Conservation (phyloP, 2,329 filamentous ascomycete genomes). For the Alternaria solani region DNA sequence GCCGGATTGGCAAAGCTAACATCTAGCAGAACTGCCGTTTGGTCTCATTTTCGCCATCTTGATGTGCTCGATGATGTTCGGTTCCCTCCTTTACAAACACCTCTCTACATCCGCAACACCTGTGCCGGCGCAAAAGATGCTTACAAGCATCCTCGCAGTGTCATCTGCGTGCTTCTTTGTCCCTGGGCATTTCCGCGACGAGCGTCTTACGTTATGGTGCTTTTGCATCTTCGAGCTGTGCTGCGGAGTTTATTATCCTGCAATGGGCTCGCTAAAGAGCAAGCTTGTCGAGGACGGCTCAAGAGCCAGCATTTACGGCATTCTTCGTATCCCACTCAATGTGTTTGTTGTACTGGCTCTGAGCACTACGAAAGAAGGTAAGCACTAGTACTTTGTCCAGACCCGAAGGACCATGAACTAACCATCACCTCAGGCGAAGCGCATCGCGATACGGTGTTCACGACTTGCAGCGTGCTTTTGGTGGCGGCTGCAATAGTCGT, state of each 20-base stretch:
- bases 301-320: constrained; percentile 64
- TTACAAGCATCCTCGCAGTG: constrained; percentile 35
- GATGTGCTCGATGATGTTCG: constrained; percentile 67
- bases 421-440: constrained; percentile 31
- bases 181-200: constrained; percentile 52
- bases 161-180: constrained; percentile 44
- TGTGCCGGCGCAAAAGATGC: constrained; percentile 38
- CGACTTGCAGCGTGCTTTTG: constrained; percentile 40
- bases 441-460: constrained; percentile 44
- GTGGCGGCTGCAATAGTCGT: constrained; percentile 39
- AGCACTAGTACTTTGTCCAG: background rate
- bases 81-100: constrained; percentile 63
- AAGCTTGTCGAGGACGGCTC: constrained; percentile 63
- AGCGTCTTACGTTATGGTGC: constrained; percentile 62
- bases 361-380: constrained; percentile 45
- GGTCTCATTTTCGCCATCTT: constrained; percentile 66
- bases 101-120: constrained; percentile 34
- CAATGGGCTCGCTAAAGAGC: constrained; percentile 64
- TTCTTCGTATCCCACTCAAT: constrained; percentile 67
- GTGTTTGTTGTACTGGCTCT: constrained; percentile 45
- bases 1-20: constrained; percentile 11
- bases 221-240: constrained; percentile 67
- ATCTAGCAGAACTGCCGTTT: constrained; percentile 48
- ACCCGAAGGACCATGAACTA: constrained; percentile 10
- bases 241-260: constrained; percentile 66